phyloP scores from a whole-genome alignment of 2,329 filamentous ascomycete genomes.

The Sclerotinia trifoliorum region DNA sequence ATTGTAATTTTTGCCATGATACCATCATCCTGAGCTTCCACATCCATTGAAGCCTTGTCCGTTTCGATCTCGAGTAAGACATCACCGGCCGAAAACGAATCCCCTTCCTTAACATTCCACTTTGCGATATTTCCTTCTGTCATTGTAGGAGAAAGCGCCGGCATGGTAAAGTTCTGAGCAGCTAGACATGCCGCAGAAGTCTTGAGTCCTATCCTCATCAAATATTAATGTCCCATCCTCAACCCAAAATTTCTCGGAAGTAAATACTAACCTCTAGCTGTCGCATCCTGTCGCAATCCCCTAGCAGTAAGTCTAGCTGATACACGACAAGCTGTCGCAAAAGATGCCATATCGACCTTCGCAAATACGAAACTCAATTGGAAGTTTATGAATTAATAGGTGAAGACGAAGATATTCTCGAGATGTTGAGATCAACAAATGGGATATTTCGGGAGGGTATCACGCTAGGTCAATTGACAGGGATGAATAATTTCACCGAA shows the following conservation, averaged over 20 bases:
- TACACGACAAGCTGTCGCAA: slow-evolving; percentile 62
- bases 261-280: slow-evolving; percentile 55
- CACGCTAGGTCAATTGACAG: slow-evolving; percentile 19
- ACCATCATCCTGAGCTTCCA: slow-evolving; percentile 88
- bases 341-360: slow-evolving; percentile 59
- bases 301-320: slow-evolving; percentile 59
- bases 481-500: slow-evolving; percentile 27
- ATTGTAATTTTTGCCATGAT: slow-evolving; percentile 79
- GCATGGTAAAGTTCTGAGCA: slow-evolving; percentile 88
- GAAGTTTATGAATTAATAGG: slow-evolving; percentile 29
- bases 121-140: slow-evolving; percentile 84
- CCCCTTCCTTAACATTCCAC: slow-evolving; percentile 87
- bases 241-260: slow-evolving; percentile 23
- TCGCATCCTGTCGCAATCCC: slow-evolving; percentile 53
- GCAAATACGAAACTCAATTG: slow-evolving; percentile 36
- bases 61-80: slow-evolving; percentile 91
- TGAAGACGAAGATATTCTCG: slow-evolving; percentile 25
- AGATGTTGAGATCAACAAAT: slow-evolving; percentile 27
- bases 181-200: slow-evolving; percentile 63
- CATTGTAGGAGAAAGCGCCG: slow-evolving; percentile 88
- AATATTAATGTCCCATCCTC: slow-evolving; percentile 13
- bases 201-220: slow-evolving; percentile 56
- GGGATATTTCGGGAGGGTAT: slow-evolving; percentile 26
- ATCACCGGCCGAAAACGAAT: slow-evolving; percentile 77
- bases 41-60: slow-evolving; percentile 92